Conservation (phyloP, 2,329 filamentous ascomycete genomes). For the Lecanosticta acicola region DNA sequence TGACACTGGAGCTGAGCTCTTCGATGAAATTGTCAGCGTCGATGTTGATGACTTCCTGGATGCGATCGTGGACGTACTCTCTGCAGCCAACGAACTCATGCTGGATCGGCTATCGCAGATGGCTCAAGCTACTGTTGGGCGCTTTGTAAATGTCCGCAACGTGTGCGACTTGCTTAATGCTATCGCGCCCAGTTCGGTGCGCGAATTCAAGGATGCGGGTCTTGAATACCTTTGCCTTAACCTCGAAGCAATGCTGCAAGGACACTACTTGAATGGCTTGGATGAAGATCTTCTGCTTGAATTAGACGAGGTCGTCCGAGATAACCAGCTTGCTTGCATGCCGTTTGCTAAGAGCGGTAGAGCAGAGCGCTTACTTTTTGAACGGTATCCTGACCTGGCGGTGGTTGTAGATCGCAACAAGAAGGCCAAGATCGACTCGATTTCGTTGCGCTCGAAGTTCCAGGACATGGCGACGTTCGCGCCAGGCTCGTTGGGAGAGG, state of each 20-base stretch:
- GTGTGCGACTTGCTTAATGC: conserved; percentile 79
- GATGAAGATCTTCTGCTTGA: conserved; percentile 78
- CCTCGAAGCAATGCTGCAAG: conserved; percentile 86
- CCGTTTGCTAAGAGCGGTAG: conserved; percentile 73
- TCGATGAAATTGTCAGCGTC: conserved; percentile 65
- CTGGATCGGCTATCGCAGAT: conserved; percentile 83
- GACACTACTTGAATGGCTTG: conserved; percentile 74
- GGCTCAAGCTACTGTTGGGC: conserved; percentile 77
- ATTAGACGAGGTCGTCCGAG: conserved; percentile 71
- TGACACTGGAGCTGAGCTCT: conserved; percentile 73
- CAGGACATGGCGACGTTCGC: conserved; percentile 60
- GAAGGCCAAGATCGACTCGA: conserved; percentile 66
- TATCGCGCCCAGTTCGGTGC: conserved; percentile 75
- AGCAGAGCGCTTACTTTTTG: conserved; percentile 60
- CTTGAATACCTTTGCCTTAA: conserved; percentile 90
- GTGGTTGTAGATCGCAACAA: conserved; percentile 63
- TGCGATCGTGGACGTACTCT: conserved; percentile 83
- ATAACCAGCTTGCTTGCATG: conserved; percentile 72
- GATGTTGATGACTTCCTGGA: conserved; percentile 81
- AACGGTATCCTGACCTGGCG: conserved; percentile 58
- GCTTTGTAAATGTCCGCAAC: conserved; percentile 79
- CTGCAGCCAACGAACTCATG: conserved; percentile 90
- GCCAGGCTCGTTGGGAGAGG: conserved; percentile 61
- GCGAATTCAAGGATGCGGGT: conserved; percentile 79
- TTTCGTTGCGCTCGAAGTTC: conserved; percentile 61